These are phyloP conservation scores for Paramecium bursaria DNA, from an alignment of 73 alveolate species.

Conservation along the genomic window DNA sequence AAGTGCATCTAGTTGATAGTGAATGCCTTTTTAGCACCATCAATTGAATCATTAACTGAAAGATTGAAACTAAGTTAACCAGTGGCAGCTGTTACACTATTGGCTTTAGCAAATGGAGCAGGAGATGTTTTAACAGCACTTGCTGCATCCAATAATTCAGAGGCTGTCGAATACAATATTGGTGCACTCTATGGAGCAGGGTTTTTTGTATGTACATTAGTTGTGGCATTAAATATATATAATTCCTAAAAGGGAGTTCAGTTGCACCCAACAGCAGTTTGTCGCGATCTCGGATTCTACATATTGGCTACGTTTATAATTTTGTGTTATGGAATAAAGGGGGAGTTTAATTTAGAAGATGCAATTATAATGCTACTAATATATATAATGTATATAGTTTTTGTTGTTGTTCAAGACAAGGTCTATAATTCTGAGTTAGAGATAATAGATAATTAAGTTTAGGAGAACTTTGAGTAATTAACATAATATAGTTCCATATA, in stretches of 20 bases:
- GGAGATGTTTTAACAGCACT: conserved; percentile 81
- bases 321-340: neutral
- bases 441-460: too few species aligned
- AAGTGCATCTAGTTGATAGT: too few species aligned
- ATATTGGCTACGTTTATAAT: conserved; percentile 27
- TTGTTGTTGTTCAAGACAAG: conserved; percentile 25
- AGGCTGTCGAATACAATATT: conserved; percentile 74
- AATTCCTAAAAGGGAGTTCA: conserved; percentile 9
- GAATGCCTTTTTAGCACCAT: conserved; percentile 29
- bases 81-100: conserved; percentile 76
- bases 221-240: conserved; percentile 71
- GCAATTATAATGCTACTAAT: neutral
- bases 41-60: conserved; percentile 61
- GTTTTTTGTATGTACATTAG: conserved; percentile 76
- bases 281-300: conserved; percentile 29
- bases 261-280: neutral
- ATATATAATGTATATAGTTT: neutral
- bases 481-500: too few species aligned
- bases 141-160: conserved; percentile 74
- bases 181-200: conserved; percentile 81
- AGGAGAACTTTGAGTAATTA: too few species aligned
- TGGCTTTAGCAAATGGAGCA: conserved; percentile 84
- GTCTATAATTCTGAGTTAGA: too few species aligned
- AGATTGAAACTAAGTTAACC: conserved; percentile 71
- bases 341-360: neutral